A percentile compares a stretch with the other conserved stretches of the same genome.
These are phyloP conservation scores for Striga asiatica DNA, from an alignment of 257 asterid species.

Conservation along the genomic window DNA sequence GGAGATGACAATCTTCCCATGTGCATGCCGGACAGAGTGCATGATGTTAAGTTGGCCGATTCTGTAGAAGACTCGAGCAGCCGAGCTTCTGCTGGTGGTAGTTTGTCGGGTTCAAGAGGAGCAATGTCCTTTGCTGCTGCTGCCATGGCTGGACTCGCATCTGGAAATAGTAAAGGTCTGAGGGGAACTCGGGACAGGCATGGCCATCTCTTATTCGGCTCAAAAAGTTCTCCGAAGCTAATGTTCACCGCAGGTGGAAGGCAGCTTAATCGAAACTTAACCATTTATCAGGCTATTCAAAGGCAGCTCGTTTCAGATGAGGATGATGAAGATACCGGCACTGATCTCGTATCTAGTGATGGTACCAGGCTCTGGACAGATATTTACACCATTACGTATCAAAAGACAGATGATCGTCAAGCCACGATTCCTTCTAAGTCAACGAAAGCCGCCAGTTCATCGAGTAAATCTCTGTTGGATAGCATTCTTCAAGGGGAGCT, in stretches of 20 bases:
- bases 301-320: constrained; percentile 77
- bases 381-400: constrained; percentile 81
- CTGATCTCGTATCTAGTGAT: constrained; percentile 68
- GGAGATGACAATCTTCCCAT: constrained; percentile 62
- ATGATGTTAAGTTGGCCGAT: constrained; percentile 83
- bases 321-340: constrained; percentile 63
- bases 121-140: constrained; percentile 99
- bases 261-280: constrained; percentile 69
- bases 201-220: constrained; percentile 49
- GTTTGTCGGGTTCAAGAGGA: constrained; percentile 80
- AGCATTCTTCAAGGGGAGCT: constrained; percentile 92
- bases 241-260: constrained; percentile 77
- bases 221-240: constrained; percentile 52
- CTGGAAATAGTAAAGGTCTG: constrained; percentile 68
- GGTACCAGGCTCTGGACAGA: constrained; percentile 86
- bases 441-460: constrained; percentile 46
- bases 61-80: constrained; percentile 64
- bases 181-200: constrained; percentile 69
- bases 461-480: constrained; percentile 62
- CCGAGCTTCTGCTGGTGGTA: constrained; percentile 69
- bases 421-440: constrained; percentile 50
- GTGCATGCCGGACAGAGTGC: constrained; percentile 78
- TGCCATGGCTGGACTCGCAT: constrained; percentile 93
- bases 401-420: constrained; percentile 60
- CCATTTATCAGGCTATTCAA: constrained; percentile 90